These are phyloP conservation scores for Alternaria atra DNA, from an alignment of 2,329 filamentous ascomycete species.

Conservation along the genomic window DNA sequence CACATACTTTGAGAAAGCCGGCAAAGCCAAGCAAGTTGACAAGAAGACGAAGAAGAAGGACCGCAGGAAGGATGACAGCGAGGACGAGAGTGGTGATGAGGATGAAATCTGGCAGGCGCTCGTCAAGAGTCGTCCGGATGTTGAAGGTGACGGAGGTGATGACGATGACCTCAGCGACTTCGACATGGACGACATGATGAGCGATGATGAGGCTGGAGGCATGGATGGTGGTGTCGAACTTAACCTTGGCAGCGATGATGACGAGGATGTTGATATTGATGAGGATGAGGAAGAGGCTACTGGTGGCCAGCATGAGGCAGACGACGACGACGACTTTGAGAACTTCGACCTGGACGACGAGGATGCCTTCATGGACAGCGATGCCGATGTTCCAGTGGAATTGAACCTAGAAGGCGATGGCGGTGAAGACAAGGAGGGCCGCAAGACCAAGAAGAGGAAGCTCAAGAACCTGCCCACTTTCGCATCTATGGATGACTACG, in stretches of 20 bases:
- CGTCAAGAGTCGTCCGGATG: slow-evolving; percentile 79
- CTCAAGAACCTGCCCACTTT: slow-evolving; percentile 91
- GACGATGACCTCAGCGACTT: slow-evolving; percentile 64
- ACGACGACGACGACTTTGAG: slow-evolving; percentile 50
- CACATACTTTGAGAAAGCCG: slow-evolving; percentile 83
- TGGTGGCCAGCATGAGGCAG: slow-evolving; percentile 48
- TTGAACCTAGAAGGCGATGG: slow-evolving; percentile 53
- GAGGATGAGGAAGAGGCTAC: slow-evolving; percentile 60
- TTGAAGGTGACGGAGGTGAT: slow-evolving; percentile 72
- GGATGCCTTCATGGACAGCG: slow-evolving; percentile 63
- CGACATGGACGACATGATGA: slow-evolving; percentile 57
- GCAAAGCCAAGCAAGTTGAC: slow-evolving; percentile 63
- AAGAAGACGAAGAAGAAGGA: slow-evolving; percentile 65
- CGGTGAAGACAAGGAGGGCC: slow-evolving; percentile 53
- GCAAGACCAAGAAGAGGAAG: slow-evolving; percentile 77
- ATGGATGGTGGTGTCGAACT: slow-evolving; percentile 53
- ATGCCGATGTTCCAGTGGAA: slow-evolving; percentile 64
- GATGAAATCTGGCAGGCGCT: slow-evolving; percentile 94
- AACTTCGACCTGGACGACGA: slow-evolving; percentile 61
- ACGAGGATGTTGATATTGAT: slow-evolving; percentile 54
- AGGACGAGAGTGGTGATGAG: slow-evolving; percentile 70
- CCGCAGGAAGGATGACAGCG: slow-evolving; percentile 52
- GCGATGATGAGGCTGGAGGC: slow-evolving; percentile 57
- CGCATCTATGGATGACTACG: slow-evolving; percentile 93
- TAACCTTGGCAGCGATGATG: slow-evolving; percentile 60